A percentile compares a stretch with the other conserved stretches of the same genome.
Conservation (phyloP, 352 stramenopile genomes). For the Phytopythium sindhum region DNA sequence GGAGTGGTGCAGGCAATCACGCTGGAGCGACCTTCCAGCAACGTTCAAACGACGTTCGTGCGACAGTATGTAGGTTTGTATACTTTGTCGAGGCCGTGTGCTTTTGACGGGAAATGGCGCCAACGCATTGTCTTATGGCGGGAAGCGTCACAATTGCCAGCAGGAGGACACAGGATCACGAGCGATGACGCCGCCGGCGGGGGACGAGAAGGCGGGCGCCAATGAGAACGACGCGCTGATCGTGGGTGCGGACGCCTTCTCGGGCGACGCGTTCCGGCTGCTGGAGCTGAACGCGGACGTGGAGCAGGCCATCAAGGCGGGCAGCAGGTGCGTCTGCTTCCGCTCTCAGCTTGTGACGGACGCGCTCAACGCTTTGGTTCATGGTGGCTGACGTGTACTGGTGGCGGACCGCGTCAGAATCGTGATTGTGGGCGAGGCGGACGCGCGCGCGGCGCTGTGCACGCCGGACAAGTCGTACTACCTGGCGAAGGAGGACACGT, state of each 20-base stretch:
- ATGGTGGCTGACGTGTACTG: background rate
- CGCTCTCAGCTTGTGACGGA: background rate
- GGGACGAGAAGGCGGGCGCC: background rate
- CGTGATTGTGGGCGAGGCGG: constrained; percentile 56
- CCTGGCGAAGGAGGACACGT: constrained; percentile 79
- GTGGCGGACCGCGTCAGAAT: constrained; percentile 27
- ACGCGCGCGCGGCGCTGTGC: constrained; percentile 66
- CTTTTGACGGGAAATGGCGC: background rate
- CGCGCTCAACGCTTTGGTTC: background rate
- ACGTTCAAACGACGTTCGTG: background rate
- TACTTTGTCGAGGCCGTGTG: too few species aligned
- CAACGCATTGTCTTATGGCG: background rate
- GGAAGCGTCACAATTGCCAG: background rate
- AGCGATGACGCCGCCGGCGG: background rate
- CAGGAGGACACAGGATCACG: background rate
- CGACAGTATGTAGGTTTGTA: too few species aligned
- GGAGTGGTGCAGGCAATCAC: background rate
- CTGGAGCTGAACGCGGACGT: constrained; percentile 65
- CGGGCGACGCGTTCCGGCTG: constrained; percentile 48
- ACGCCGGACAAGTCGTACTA: constrained; percentile 66
- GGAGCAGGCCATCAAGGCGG: constrained; percentile 46
- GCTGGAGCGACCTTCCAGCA: background rate
- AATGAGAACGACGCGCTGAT: constrained; percentile 29
- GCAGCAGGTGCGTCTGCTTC: constrained; percentile 30
- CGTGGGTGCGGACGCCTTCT: constrained; percentile 52